Base-by-base conservation (phyloP, 768 basidiomycete species). In the Pisolithus orientalis region DNA sequence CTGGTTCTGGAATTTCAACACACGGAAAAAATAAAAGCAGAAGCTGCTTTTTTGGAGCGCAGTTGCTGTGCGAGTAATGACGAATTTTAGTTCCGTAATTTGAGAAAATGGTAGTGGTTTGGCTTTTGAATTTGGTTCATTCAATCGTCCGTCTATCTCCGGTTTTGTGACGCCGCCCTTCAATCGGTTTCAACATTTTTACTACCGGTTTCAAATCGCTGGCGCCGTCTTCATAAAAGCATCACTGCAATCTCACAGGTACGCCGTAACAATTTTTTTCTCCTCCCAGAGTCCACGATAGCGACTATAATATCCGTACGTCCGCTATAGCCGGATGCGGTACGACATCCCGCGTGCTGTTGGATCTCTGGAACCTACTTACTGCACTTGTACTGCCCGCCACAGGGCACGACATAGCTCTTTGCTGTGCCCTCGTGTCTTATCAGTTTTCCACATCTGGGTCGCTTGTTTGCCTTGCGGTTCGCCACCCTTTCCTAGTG, bases 301-400 rank as follows among this genome's bases (percentile, higher is more conserved):
- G 49, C 50, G 57, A 51, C 28, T 24, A 62, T 70, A 66, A 68
- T 68, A 50, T 70, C 66, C 67, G 66, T 58, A 62, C 32, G 44
- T 46, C 66, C 66, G 65, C 65, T 49, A 61, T 61, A 57, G 44
- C 62, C 66, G 66, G 64, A 53, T 58, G 48, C 48, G 47, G 55
- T 60, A 58, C 60, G 42, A 57, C 57, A 49, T 53, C 39, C 62
- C 59, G 62, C 57, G 54, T 56, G 54, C 47, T 59, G 50, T 62
- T 64, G 66, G 66, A 68, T 66, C 46, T 46, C 47, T 56, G 49
- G 45, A 53, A 46, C 39, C 47, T 40, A 32, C 31, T 28, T 54
- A 37, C 49, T 39, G 43, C 45, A 53, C 39, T 40, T 44, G 52
- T 57, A 31, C 43, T 47, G 49, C 13, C 5, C 44, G 54, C 56